Percentiles rank a stretch among this genome's conserved stretches.
Evolutionary conservation across 2,329 filamentous ascomycete genomes (phyloP).

Genomic region (Tolypocladium amazonense): DNA sequence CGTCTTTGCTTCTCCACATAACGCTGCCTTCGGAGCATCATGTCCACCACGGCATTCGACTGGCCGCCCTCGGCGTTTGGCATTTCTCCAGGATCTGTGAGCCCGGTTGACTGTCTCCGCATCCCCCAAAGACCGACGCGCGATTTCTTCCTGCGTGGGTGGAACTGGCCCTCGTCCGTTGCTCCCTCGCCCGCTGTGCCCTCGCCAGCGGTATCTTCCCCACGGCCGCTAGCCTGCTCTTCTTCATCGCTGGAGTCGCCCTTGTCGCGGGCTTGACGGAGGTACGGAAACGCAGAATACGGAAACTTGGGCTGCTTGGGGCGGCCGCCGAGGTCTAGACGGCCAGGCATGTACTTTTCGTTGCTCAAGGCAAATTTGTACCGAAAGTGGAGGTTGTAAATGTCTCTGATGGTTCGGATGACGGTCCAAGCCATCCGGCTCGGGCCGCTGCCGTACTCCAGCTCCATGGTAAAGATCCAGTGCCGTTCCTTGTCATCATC

Average conservation of each 20-base stretch:
- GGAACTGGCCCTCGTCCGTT: conserved; percentile 32
- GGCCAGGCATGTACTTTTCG: conserved; percentile 68
- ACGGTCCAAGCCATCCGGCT: conserved; percentile 97
- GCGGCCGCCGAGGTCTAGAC: conserved; percentile 51
- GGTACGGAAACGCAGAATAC: conserved; percentile 77
- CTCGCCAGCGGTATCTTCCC: conserved; percentile 36
- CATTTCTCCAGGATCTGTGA: conserved; percentile 35
- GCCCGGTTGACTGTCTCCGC: conserved; percentile 40
- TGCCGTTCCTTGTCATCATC: conserved; percentile 58
- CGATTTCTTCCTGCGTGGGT: conserved; percentile 34
- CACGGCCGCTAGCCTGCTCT: conserved; percentile 28
- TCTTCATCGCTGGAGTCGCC: conserved; percentile 78
- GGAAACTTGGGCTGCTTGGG: conserved; percentile 87
- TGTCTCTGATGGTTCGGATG: conserved; percentile 75
- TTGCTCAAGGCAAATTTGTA: conserved; percentile 83
- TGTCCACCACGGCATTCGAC: conserved; percentile 41
- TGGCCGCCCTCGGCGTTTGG: conserved; percentile 25
- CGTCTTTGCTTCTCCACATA: conserved; percentile 77
- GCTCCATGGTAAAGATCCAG: conserved; percentile 77
- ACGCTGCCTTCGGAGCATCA: conserved; percentile 31
- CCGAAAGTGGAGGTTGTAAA: conserved; percentile 83
- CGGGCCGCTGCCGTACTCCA: conserved; percentile 92
- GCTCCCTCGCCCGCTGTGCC: conserved; percentile 43
- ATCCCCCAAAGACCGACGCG: conserved; percentile 42
- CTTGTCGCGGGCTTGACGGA: conserved; percentile 68